Percentiles rank a stretch among this genome's conserved stretches.
Conservation (phyloP, 1,284 basidiomycete species). For the Cerrena zonata region DNA sequence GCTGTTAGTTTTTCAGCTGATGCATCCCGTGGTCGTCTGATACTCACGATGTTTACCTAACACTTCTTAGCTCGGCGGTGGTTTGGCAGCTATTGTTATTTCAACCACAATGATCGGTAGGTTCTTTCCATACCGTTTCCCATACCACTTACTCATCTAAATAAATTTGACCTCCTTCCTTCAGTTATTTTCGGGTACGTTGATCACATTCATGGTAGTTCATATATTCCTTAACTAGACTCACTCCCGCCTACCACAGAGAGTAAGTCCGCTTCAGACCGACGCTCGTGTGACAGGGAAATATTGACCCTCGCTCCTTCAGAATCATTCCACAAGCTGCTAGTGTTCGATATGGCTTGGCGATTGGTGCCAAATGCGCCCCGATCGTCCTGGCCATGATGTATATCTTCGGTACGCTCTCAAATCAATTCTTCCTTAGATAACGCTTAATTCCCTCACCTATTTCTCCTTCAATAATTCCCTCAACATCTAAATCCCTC, state of each 20-base stretch:
- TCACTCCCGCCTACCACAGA: too few species aligned
- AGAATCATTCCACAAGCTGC: constrained; percentile 85
- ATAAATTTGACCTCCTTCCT: background rate
- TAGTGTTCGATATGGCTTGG: constrained; percentile 85
- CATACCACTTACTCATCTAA: background rate
- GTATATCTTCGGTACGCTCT: constrained; percentile 70
- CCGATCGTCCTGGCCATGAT: constrained; percentile 78
- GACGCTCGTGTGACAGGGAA: background rate
- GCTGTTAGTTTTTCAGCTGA: constrained; percentile 49
- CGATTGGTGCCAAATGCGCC: constrained; percentile 82
- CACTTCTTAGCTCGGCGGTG: constrained; percentile 66
- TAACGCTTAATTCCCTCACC: background rate
- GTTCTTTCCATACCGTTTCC: constrained; percentile 17
- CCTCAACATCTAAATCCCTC: constrained; percentile 2
- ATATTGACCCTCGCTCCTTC: background rate
- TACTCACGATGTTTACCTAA: constrained; percentile 8
- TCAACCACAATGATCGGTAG: constrained; percentile 79
- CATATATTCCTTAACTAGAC: too few species aligned
- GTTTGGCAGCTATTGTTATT: constrained; percentile 76
- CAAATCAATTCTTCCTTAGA: too few species aligned
- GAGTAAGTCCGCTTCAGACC: constrained; percentile 32
- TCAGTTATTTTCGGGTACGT: constrained; percentile 77
- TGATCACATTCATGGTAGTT: too few species aligned
- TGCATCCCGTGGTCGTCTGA: constrained; percentile 9
- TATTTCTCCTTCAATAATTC: constrained; percentile 4